These are phyloP conservation scores for Fusarium heterosporum DNA, from an alignment of 2,329 filamentous ascomycete genomes.

Conservation along the genomic window DNA sequence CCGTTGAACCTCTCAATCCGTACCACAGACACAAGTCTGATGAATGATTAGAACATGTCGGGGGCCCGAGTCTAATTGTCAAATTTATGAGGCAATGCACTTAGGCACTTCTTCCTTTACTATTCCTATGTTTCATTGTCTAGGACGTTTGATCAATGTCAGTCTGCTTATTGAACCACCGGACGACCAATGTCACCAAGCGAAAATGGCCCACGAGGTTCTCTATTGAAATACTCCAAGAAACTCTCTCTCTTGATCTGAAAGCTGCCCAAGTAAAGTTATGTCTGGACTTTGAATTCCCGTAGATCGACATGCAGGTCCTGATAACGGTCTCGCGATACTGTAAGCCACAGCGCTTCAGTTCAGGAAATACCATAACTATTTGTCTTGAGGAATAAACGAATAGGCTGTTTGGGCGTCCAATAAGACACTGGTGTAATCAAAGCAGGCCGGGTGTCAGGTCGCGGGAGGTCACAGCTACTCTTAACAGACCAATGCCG, in stretches of 20 bases:
- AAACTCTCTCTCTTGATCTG: too few species aligned
- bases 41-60: not conserved
- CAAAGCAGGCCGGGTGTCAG: not conserved
- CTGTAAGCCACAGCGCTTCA: constrained; percentile 8
- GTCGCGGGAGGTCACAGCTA: constrained; percentile 11
- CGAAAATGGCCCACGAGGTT: not conserved
- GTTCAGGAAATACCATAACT: not conserved
- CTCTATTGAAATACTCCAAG: not conserved
- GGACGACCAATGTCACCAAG: too few species aligned
- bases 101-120: not conserved
- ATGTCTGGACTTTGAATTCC: not conserved
- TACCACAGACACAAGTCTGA: not conserved
- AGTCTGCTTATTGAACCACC: too few species aligned
- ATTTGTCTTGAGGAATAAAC: not conserved
- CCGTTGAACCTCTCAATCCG: constrained; percentile 11
- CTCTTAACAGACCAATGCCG: constrained; percentile 10
- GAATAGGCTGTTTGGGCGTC: not conserved
- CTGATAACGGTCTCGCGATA: not conserved
- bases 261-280: not conserved
- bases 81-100: too few species aligned
- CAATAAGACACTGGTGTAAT: not conserved
- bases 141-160: too few species aligned
- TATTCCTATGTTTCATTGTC: not conserved
- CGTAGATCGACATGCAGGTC: not conserved
- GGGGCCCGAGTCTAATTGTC: not conserved